Evolutionary conservation across 164 flowering plant species (phyloP).

Genomic region (Chimonanthus salicifolius): DNA sequence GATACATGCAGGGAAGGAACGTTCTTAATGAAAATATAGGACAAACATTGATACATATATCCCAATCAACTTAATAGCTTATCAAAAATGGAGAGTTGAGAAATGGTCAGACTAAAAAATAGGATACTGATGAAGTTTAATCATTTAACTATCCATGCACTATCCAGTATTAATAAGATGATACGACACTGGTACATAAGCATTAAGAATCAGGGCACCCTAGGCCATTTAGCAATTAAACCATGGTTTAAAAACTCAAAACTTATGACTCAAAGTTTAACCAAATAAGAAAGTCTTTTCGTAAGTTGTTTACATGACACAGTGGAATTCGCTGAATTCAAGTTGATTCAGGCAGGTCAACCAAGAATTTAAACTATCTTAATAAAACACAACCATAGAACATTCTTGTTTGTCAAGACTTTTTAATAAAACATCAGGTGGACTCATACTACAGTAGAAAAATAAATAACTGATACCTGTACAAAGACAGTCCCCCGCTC

Average conservation of each 20-base stretch:
- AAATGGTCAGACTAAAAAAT: not conserved
- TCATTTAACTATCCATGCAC: not conserved
- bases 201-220: not conserved
- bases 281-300: not conserved
- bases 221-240: not conserved
- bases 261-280: not conserved
- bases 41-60: no score
- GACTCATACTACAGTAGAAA: not conserved
- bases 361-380: no score
- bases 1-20: no score
- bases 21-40: no score
- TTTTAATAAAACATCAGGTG: not conserved
- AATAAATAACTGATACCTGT: slow-evolving; percentile 44
- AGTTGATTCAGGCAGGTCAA: no score
- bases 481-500: slow-evolving; percentile 80
- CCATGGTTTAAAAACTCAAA: not conserved
- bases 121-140: not conserved
- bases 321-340: no score
- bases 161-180: not conserved
- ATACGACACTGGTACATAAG: not conserved
- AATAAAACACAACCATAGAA: no score
- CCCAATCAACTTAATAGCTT: no score
- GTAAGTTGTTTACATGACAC: no score
- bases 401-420: no score
- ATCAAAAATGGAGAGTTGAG: no score